Base-by-base conservation (phyloP, 148 eudicot genomes). In the Oxyria digyna region DNA sequence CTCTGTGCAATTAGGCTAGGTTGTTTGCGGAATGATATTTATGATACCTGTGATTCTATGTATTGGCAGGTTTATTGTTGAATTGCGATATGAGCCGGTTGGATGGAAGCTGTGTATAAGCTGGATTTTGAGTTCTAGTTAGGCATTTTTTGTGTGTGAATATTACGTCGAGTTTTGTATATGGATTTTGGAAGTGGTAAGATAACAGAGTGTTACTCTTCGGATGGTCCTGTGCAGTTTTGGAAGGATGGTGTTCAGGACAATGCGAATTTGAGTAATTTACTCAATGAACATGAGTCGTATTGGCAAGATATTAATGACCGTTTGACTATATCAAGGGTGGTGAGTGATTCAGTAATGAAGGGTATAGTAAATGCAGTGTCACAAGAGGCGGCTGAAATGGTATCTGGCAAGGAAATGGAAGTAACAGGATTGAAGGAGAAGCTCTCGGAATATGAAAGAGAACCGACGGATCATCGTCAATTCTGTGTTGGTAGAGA, bases 361-460 rank as follows among this genome's bases (percentile, higher is more conserved):
- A 90, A 84, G 72, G 98, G 96, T n/a, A 82, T 90, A 78, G 82
- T 88, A 40, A 81, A 65, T 71, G 98, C 96, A 1, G 84, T 90
- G 43, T 87, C 89, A 50, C 84, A 88, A 70, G 85, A 82, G 73
- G 91, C 91, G 15, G 80, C 75, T 55, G 89, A 85, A 75, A 78
- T 64, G 55, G 78, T 88, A 27, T 78, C 78, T 12, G 81, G 74
- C 0, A 94, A 87, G 73, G 93, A 88, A 33, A 18, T 73, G 65
- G 96, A 86, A 70, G 20, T 94, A 43, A 76, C 77, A n/a, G 49
- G 18, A 31, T 70, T 87, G 74, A 83, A 77, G 80, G 73, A 79
- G 70, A 67, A 75, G 42, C 68, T 81, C 33, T 42, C 38, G 69
- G 87, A 83, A 74, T 77, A 75, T 71, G 78, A 83, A 73, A 81